Conservation (phyloP, 2,329 filamentous ascomycete species). For the Huntiella moniliformis region DNA sequence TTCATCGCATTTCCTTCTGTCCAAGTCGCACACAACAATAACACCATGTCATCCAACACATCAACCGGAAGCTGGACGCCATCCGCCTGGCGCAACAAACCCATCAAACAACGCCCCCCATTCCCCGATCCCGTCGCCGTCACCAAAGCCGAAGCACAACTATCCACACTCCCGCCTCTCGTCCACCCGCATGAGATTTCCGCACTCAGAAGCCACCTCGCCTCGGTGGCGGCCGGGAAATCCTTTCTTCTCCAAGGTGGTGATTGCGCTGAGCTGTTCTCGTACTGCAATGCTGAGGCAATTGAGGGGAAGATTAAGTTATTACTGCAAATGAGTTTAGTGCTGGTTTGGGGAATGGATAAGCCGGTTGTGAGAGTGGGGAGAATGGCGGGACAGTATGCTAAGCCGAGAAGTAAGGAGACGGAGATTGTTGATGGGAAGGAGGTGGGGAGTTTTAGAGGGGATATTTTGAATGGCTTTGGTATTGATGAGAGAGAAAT, state of each 20-base stretch:
- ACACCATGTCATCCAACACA: not conserved
- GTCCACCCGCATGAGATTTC: constrained; percentile 67
- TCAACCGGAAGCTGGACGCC: constrained; percentile 30
- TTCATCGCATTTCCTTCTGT: no score
- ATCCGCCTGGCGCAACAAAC: constrained; percentile 56
- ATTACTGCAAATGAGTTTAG: constrained; percentile 87
- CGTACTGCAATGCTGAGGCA: constrained; percentile 75
- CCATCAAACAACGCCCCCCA: constrained; percentile 56
- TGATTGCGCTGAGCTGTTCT: constrained; percentile 92
- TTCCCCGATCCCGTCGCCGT: constrained; percentile 47
- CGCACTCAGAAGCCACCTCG: constrained; percentile 57
- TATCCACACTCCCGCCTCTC: constrained; percentile 53
- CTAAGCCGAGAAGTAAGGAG: constrained; percentile 80
- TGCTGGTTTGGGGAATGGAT: constrained; percentile 72
- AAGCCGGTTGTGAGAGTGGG: constrained; percentile 83
- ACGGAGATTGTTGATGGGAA: constrained; percentile 65
- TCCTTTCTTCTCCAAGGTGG: constrained; percentile 91
- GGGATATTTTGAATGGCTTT: constrained; percentile 90
- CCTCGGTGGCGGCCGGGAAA: constrained; percentile 74
- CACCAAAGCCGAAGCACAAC: constrained; percentile 40
- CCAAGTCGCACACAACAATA: not conserved
- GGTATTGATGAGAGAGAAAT: constrained; percentile 55
- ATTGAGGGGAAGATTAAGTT: constrained; percentile 97
- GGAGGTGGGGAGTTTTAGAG: constrained; percentile 75
- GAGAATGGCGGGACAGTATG: constrained; percentile 93